Base-by-base conservation (phyloP, 2,329 filamentous ascomycete species). In the Alternaria triticimaculans region DNA sequence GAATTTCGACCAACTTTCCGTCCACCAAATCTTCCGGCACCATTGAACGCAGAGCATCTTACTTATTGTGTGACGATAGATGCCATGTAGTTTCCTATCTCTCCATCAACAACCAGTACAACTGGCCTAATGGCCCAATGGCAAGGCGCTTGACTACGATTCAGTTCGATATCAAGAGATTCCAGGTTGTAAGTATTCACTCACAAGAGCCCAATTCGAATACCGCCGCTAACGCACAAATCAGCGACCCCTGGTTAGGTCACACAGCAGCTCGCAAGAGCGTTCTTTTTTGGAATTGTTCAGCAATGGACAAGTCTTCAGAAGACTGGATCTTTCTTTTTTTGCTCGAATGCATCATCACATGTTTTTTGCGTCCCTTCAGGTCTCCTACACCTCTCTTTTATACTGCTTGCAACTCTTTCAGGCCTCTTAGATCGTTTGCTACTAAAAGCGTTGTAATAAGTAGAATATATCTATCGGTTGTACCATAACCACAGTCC, bases 141-240 rank as follows among this genome's bases (percentile, higher is more conserved):
- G 84, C 83, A 86, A 85, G 84, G 84, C 83, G 84, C 82, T 85
- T 86, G 84, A 85, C 84, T 86, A 85, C 84, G 84, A 84, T 73
- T 62, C 5, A 20, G 20, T 43, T 50, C 37, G 66, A 50, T 23
- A 74, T 74, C 72, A 74, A 74, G 72, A 74, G 72, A 74, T 74
- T 74, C 66, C 72, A 74, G 72, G 72, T 73, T 73, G 26, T 28
- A 28, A 28, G 26, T 28, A 28, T 12, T 28, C 26, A 26, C 25
- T 26, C 25, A 26, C 1, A 26, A 18, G 8, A 37, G 25, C 15
- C 12, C n/a, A 0, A 12, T 53, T 60, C 57, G 57, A 54, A 28
- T 18, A 11, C n/a, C 12, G 2, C 2, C 10, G 18, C 58, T 60
- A 48, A 60, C 58, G 4, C 6, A 3, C 0, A 2, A 6, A 7